Evolutionary conservation across 1,284 basidiomycete species (phyloP).

Genomic region (Phylloboletellus chloephorus): DNA sequence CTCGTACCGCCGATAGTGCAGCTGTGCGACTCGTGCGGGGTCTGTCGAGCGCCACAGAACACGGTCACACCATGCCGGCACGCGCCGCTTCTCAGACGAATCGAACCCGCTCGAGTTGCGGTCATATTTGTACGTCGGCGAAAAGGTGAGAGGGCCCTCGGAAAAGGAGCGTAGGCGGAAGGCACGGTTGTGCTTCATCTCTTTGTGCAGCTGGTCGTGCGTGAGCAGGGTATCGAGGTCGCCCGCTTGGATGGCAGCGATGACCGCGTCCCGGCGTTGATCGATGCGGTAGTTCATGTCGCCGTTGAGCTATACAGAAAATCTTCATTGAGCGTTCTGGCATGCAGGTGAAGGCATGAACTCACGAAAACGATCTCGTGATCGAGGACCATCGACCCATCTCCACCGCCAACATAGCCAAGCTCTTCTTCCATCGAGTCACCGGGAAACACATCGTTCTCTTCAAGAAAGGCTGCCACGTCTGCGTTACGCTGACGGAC

Average conservation of each 20-base stretch:
- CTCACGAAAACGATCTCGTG: slow-evolving; percentile 91
- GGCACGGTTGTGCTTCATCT: slow-evolving; percentile 79
- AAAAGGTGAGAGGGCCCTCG: slow-evolving; percentile 79
- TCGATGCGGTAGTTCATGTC: slow-evolving; percentile 96
- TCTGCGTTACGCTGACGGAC: slow-evolving; percentile 83
- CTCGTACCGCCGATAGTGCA: slow-evolving; percentile 78
- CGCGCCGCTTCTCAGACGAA: slow-evolving; percentile 79
- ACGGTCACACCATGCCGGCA: slow-evolving; percentile 96
- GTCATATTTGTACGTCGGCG: slow-evolving; percentile 97
- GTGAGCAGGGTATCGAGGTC: slow-evolving; percentile 62
- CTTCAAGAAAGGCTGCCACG: slow-evolving; percentile 79
- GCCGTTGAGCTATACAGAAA: slow-evolving; percentile 54
- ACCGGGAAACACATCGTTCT: slow-evolving; percentile 63
- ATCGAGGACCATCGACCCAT: slow-evolving; percentile 91
- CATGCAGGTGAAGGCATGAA: slow-evolving; percentile 12
- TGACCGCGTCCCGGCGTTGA: slow-evolving; percentile 75
- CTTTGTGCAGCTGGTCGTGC: slow-evolving; percentile 88
- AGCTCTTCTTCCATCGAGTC: slow-evolving; percentile 43
- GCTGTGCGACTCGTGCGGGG: slow-evolving; percentile 49
- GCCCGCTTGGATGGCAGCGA: slow-evolving; percentile 59
- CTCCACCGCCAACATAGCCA: slow-evolving; percentile 84
- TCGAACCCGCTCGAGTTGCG: slow-evolving; percentile 76
- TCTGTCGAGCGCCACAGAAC: slow-evolving; percentile 76
- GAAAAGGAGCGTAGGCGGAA: slow-evolving; percentile 82
- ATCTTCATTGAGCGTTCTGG: background rate